These are phyloP conservation scores for Primulina eburnea DNA, from an alignment of 257 asterid genomes.

Conservation along the genomic window DNA sequence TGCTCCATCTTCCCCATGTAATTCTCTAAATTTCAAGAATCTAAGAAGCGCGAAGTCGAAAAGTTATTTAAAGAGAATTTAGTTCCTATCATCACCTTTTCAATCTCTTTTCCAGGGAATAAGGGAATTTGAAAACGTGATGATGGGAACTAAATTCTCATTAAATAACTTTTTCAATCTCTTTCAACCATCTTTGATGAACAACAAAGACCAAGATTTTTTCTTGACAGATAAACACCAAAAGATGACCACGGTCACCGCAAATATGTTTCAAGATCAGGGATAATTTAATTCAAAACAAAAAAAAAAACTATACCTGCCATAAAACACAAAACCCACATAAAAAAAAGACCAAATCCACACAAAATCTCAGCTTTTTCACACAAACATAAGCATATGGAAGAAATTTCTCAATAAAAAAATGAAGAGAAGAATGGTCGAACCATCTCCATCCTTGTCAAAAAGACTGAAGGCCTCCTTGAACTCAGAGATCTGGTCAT, in stretches of 20 bases:
- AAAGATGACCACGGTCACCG: not conserved
- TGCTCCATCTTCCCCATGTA: too few species aligned
- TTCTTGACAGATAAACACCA: not conserved
- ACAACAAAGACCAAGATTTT: not conserved
- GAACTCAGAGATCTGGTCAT: conserved; percentile 60
- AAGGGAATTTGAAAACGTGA: too few species aligned
- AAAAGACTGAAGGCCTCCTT: conserved; percentile 58
- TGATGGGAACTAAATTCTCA: too few species aligned
- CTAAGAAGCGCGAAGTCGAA: too few species aligned
- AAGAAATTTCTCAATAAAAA: conserved; percentile 3
- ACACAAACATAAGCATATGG: not conserved
- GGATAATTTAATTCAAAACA: not conserved
- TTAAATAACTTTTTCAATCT: too few species aligned
- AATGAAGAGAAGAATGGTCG: conserved; percentile 17
- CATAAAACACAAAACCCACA: conserved; percentile 14
- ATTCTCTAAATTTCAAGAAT: too few species aligned
- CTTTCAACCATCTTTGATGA: not conserved
- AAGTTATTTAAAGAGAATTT: too few species aligned
- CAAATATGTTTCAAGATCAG: not conserved
- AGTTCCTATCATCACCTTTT: too few species aligned
- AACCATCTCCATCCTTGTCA: conserved; percentile 61
- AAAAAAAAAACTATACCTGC: conserved; percentile 24
- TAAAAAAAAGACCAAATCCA: not conserved
- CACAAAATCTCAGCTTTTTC: not conserved
- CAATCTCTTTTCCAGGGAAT: not conserved